phyloP scores from a whole-genome alignment of 2,329 filamentous ascomycete genomes.

The Ophiocordyceps polyrhachis-furcata region DNA sequence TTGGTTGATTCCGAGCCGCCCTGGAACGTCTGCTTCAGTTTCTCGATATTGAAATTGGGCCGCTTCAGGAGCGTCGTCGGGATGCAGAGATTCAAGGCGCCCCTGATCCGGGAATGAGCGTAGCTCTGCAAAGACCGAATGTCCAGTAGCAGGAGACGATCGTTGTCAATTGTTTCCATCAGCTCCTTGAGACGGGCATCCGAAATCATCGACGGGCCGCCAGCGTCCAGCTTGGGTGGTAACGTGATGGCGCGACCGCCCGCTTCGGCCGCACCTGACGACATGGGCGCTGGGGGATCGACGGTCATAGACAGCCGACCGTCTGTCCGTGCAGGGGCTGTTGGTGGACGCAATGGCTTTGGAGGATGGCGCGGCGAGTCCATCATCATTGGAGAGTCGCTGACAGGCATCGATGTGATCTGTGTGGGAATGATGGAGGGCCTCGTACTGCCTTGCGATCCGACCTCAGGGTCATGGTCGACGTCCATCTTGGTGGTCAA shows the following conservation, averaged over 20 bases:
- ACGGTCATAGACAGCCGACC: constrained; percentile 35
- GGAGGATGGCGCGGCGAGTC: constrained; percentile 9
- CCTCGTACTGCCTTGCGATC: constrained; percentile 34
- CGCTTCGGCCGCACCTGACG: constrained; percentile 7
- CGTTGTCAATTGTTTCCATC: constrained; percentile 21
- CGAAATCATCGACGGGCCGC: constrained; percentile 31
- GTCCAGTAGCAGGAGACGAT: constrained; percentile 54
- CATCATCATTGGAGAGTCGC: constrained; percentile 19
- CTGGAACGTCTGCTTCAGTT: constrained; percentile 74
- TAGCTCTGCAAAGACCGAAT: constrained; percentile 76
- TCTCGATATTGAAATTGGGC: constrained; percentile 74
- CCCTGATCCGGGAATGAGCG: constrained; percentile 50
- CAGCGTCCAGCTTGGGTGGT: constrained; percentile 28
- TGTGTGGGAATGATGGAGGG: constrained; percentile 23
- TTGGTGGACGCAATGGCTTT: constrained; percentile 7
- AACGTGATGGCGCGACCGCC: constrained; percentile 27
- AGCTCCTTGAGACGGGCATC: constrained; percentile 36
- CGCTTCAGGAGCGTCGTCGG: constrained; percentile 86
- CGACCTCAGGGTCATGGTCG: constrained; percentile 25
- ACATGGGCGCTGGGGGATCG: constrained; percentile 23
- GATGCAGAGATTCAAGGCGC: constrained; percentile 84
- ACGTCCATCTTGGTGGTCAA: constrained; percentile 19
- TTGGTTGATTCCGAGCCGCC: constrained; percentile 46
- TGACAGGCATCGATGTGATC: constrained; percentile 22
- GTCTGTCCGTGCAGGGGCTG: constrained; percentile 12